Conservation (phyloP, 805 yeast species). For the Candida boidinii region DNA sequence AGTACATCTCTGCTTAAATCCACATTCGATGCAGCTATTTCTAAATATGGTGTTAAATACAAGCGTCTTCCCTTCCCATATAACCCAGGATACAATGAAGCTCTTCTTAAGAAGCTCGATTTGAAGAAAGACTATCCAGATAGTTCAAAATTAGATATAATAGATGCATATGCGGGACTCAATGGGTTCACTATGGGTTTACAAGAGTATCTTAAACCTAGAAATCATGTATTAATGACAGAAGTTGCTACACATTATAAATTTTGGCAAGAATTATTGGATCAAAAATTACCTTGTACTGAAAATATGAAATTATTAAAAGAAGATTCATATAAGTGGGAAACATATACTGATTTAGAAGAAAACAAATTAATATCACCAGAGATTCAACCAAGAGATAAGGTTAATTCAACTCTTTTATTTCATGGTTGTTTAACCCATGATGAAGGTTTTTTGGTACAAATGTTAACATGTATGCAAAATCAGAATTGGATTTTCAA, state of each 20-base stretch:
- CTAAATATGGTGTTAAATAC: neutral
- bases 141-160: slow-evolving; percentile 34
- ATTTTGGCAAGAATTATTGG: slow-evolving; percentile 15
- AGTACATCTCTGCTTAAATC: too few relatives aligned
- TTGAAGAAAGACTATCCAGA: slow-evolving; percentile 28
- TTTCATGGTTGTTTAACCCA: slow-evolving; percentile 20
- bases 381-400: neutral
- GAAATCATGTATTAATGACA: slow-evolving; percentile 47
- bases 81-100: slow-evolving; percentile 11
- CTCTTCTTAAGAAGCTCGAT: slow-evolving; percentile 37
- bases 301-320: slow-evolving; percentile 23
- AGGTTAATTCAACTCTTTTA: slow-evolving; percentile 20
- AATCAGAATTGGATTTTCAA: slow-evolving; percentile 67
- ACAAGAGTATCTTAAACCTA: slow-evolving; percentile 53
- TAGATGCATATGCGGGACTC: slow-evolving; percentile 55
- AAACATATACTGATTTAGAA: slow-evolving; percentile 36
- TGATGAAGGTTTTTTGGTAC: slow-evolving; percentile 65
- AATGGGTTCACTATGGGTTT: slow-evolving; percentile 56
- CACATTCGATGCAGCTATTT: too few relatives aligned
- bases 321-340: slow-evolving; percentile 63
- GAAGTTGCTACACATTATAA: slow-evolving; percentile 10
- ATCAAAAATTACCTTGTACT: neutral
- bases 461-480: slow-evolving; percentile 63
- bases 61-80: neutral
- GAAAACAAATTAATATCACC: neutral